Evolutionary conservation across 2,329 filamentous ascomycete genomes (phyloP), one percentile per base, ranked within the genome.

Genomic region (Colletotrichum spaethianum): DNA sequence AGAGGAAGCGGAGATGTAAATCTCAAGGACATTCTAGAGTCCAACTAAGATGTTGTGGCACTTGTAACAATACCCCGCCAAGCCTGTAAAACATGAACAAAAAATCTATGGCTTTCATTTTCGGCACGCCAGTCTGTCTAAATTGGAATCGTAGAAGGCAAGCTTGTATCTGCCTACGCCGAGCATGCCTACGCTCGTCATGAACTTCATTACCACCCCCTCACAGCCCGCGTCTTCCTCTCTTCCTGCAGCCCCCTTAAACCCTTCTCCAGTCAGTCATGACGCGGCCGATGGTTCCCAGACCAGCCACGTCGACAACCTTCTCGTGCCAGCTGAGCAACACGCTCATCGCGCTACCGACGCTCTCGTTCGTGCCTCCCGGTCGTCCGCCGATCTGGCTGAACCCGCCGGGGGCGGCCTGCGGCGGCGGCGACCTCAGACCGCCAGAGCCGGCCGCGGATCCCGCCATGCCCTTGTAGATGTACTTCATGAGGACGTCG

Each of bases 271-370:
- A 94, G 86, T 99, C 96, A 52, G 94, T 96, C 95, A 99, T 98
- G 76, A 94, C 94, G 78, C 96, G 91, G 74, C 95, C 94, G 83
- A 99, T 96, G 82, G 93, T 94, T 55, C 96, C 96, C 76, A 95
- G 87, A 31, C 96, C 96, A 46, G 95, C 94, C 79, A 98, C 92
- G 79, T 99, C 96, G 5, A 98, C 94, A 74, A 98, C 90, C 89
- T 98, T 99, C 87, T 99, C 96, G 81, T 99, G 96, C 96, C 96
- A 99, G 84, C 95, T 98, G 76, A 99, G 86, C 80, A 99, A 83
- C 63, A 99, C 96, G 80, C 96, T 98, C 96, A 98, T 98, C 65
- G 93, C 93, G 69, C 95, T 92, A 44, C 94, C 93, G 74, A 94
- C 92, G 57, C 94, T 93, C 79, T 92, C 90, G 79, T 86, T 89